phyloP scores from a whole-genome alignment of 805 yeast genomes.

The Candida parachauliodes region DNA sequence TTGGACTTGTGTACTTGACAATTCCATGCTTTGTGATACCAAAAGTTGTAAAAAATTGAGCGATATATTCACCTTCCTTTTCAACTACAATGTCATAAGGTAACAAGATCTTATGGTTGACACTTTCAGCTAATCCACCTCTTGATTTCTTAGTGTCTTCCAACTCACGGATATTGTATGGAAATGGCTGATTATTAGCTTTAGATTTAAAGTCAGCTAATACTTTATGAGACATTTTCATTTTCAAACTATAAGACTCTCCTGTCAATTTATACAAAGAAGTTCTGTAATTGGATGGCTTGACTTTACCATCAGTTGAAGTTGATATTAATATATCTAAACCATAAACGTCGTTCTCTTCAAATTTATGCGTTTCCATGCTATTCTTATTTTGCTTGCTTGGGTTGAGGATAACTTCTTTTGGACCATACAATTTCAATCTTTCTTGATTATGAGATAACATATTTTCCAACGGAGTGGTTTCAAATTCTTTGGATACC shows the following conservation, averaged over 20 bases:
- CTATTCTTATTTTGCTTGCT: slow-evolving; percentile 59
- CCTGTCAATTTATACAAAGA: slow-evolving; percentile 73
- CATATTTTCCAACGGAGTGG: slow-evolving; percentile 71
- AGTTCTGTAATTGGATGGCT: slow-evolving; percentile 56
- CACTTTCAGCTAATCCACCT: slow-evolving; percentile 71
- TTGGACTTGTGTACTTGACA: slow-evolving; percentile 58
- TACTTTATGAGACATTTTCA: slow-evolving; percentile 65
- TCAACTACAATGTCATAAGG: slow-evolving; percentile 69
- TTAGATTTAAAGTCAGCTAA: slow-evolving; percentile 66
- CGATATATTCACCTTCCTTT: slow-evolving; percentile 62
- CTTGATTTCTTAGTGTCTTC: slow-evolving; percentile 69
- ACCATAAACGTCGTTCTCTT: slow-evolving; percentile 75
- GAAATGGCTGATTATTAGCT: slow-evolving; percentile 54
- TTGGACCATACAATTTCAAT: slow-evolving; percentile 67
- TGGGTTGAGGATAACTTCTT: slow-evolving; percentile 75
- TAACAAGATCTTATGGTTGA: slow-evolving; percentile 60
- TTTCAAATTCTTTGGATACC: slow-evolving; percentile 58
- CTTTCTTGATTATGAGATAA: slow-evolving; percentile 67
- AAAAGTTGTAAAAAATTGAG: slow-evolving; percentile 72
- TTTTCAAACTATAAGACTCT: slow-evolving; percentile 61
- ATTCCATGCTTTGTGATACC: slow-evolving; percentile 72
- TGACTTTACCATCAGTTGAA: slow-evolving; percentile 63
- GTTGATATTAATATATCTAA: slow-evolving; percentile 67
- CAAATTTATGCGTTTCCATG: slow-evolving; percentile 63
- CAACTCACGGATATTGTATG: slow-evolving; percentile 62